Conservation (phyloP, 805 yeast species). For the Metschnikowia borealis region DNA sequence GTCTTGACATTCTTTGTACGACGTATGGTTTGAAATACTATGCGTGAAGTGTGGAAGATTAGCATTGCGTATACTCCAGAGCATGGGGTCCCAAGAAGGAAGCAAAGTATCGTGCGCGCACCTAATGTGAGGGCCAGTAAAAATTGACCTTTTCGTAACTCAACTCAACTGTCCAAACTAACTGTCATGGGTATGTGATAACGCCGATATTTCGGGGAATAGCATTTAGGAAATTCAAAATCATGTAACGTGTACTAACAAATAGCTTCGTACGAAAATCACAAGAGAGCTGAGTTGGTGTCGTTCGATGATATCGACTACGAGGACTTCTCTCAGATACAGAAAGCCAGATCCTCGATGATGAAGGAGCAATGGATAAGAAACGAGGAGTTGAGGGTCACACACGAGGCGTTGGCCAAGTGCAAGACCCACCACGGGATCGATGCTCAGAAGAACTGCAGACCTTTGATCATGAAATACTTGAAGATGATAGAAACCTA, state of each 20-base stretch:
- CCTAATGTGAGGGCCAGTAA: slow-evolving; percentile 25
- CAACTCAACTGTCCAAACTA: slow-evolving; percentile 2
- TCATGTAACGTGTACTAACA: slow-evolving; percentile 10
- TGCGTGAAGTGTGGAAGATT: neutral
- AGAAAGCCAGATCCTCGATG: slow-evolving; percentile 72
- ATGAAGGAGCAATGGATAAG: slow-evolving; percentile 78
- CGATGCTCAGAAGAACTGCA: slow-evolving; percentile 65
- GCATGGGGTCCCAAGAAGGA: neutral
- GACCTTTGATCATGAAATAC: slow-evolving; percentile 72
- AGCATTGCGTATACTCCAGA: neutral
- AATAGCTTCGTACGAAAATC: slow-evolving; percentile 33
- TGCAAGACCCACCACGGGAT: slow-evolving; percentile 61
- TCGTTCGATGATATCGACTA: slow-evolving; percentile 84
- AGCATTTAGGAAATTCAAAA: neutral
- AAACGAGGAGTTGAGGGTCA: slow-evolving; percentile 59
- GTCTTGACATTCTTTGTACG: too few species aligned
- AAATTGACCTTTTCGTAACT: slow-evolving; percentile 27
- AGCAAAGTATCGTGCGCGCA: slow-evolving; percentile 16
- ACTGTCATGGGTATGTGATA: slow-evolving; percentile 13
- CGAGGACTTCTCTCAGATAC: slow-evolving; percentile 56
- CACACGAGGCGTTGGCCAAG: slow-evolving; percentile 70
- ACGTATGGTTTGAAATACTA: too few species aligned
- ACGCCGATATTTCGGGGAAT: neutral
- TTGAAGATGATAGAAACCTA: slow-evolving; percentile 71
- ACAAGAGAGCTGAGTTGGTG: slow-evolving; percentile 61